Percentiles rank a stretch among this genome's conserved stretches.
Conservation (phyloP, 768 basidiomycete species). For the Auriculariales sp. region DNA sequence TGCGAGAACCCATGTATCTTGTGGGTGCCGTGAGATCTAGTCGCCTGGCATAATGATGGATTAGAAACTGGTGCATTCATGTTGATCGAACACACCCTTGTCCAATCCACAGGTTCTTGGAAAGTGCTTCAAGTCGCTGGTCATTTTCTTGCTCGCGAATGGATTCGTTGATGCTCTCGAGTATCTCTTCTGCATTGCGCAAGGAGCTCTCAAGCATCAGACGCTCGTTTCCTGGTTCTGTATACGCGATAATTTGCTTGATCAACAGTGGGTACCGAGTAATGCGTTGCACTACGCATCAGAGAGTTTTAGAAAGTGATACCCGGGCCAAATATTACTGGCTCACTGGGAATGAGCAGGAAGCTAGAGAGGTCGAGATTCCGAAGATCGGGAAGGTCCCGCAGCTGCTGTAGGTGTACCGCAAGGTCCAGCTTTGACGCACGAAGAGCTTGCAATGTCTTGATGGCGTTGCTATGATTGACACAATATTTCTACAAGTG, state of each 20-base stretch:
- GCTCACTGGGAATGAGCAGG: slow-evolving; percentile 77
- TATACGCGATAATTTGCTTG: slow-evolving; percentile 69
- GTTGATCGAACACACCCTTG: slow-evolving; percentile 40
- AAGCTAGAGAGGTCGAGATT: slow-evolving; percentile 86
- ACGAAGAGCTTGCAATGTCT: slow-evolving; percentile 58
- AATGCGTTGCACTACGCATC: slow-evolving; percentile 72
- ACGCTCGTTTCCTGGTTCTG: slow-evolving; percentile 50
- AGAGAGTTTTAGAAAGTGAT: background rate
- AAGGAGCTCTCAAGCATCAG: slow-evolving; percentile 39
- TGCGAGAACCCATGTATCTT: slow-evolving; percentile 65
- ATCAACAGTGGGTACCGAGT: slow-evolving; percentile 88
- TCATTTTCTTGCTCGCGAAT: slow-evolving; percentile 72
- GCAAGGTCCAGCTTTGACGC: slow-evolving; percentile 53
- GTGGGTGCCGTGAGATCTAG: slow-evolving; percentile 88
- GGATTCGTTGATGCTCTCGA: slow-evolving; percentile 75
- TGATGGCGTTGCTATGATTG: slow-evolving; percentile 69
- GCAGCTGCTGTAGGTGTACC: slow-evolving; percentile 52
- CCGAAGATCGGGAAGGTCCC: slow-evolving; percentile 63
- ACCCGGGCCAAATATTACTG: too few relatives aligned
- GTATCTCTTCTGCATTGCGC: slow-evolving; percentile 51
- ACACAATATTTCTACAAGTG: slow-evolving; percentile 66
- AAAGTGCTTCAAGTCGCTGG: slow-evolving; percentile 61
- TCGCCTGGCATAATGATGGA: slow-evolving; percentile 25
- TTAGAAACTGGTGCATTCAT: background rate
- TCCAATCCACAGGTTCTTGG: slow-evolving; percentile 76